Percentiles rank a stretch among this genome's conserved stretches.
These are phyloP conservation scores for Carallia pectinifolia DNA, from an alignment of 345 rosid species.

Conservation along the genomic window DNA sequence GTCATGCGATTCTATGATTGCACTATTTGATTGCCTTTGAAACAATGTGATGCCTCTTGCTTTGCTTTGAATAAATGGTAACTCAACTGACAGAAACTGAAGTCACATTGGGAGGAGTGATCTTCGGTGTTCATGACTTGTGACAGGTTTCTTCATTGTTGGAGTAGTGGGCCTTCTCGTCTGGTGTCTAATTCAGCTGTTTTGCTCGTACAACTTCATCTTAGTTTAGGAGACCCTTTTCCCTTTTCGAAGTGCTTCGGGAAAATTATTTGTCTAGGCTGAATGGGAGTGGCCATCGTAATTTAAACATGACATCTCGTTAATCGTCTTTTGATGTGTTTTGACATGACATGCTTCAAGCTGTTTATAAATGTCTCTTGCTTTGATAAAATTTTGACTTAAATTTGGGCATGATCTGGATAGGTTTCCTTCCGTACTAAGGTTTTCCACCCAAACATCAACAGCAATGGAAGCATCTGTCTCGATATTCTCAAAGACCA, in stretches of 20 bases:
- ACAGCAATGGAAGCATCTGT: conserved; percentile 29
- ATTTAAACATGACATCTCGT: background rate
- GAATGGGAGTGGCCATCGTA: background rate
- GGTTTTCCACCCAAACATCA: conserved; percentile 27
- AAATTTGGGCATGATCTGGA: background rate
- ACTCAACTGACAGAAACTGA: background rate
- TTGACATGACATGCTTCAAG: background rate
- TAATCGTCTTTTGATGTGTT: background rate
- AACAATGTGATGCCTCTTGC: too few species aligned
- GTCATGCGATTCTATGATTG: too few species aligned
- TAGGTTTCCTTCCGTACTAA: conserved; percentile 26
- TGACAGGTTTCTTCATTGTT: too few species aligned
- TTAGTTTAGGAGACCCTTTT: too few species aligned
- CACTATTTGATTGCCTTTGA: too few species aligned
- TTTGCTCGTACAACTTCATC: too few species aligned
- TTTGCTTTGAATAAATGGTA: background rate
- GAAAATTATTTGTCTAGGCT: background rate
- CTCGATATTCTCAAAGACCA: conserved; percentile 24
- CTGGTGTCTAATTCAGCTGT: too few species aligned
- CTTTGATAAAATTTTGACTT: background rate
- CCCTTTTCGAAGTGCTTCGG: too few species aligned
- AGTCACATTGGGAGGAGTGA: background rate
- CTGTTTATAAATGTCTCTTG: background rate
- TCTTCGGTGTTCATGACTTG: too few species aligned
- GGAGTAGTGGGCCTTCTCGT: too few species aligned